These are phyloP conservation scores for Raddia guianensis DNA, from an alignment of 176 grass and related monocot species.

Conservation along the genomic window DNA sequence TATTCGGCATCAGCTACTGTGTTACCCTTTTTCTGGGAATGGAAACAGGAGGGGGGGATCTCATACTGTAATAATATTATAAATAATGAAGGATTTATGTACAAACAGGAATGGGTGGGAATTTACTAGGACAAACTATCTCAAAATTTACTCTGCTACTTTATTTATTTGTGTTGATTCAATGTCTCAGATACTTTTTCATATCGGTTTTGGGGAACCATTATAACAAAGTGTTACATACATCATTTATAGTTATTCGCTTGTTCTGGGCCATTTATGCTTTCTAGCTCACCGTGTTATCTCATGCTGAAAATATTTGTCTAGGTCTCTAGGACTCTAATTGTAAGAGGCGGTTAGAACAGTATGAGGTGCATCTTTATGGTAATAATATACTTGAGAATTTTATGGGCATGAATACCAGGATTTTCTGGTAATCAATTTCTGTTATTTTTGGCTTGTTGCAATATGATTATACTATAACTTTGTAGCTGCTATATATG, in stretches of 20 bases:
- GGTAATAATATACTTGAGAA: neutral
- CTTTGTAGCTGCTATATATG: neutral
- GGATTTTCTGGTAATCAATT: neutral
- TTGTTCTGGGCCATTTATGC: neutral
- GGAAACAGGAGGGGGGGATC: no score
- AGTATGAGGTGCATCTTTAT: neutral
- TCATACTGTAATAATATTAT: no score
- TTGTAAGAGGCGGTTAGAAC: neutral
- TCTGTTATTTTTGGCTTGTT: neutral
- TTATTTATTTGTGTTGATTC: constrained; percentile 24
- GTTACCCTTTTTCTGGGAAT: no score
- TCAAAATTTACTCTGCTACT: neutral
- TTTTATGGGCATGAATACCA: neutral
- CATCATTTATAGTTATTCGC: neutral
- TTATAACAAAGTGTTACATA: neutral
- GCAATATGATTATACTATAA: constrained; percentile 2
- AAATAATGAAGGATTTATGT: no score
- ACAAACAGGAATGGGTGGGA: no score
- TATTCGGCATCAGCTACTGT: neutral
- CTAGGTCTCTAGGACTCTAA: neutral
- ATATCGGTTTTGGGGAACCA: neutral
- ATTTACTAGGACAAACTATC: no score
- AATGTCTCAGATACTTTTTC: constrained; percentile 10
- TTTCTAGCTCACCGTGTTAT: neutral
- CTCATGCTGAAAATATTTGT: neutral